These are phyloP conservation scores for Coemansia sp. DNA, from an alignment of 192 early-diverging fungal species.

Conservation along the genomic window DNA sequence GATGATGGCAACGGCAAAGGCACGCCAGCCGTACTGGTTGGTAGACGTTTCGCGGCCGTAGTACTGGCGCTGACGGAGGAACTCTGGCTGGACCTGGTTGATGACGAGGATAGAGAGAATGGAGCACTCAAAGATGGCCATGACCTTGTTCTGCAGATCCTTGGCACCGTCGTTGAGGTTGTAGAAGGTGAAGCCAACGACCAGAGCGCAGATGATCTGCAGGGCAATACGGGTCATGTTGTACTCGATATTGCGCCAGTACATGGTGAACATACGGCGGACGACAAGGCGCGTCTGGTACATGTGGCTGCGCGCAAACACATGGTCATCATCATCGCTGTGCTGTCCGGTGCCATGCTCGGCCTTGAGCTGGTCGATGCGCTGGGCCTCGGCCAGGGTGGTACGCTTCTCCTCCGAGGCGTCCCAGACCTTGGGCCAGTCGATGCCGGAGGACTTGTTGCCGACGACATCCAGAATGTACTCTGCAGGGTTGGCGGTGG, in stretches of 20 bases:
- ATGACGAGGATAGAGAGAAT: constrained; percentile 61
- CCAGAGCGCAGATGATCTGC: constrained; percentile 56
- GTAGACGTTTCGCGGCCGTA: constrained; percentile 64
- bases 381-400: constrained; percentile 37
- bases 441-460: constrained; percentile 52
- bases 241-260: constrained; percentile 71
- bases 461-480: constrained; percentile 84
- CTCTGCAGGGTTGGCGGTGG: constrained; percentile 77
- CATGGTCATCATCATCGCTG: constrained; percentile 20
- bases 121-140: constrained; percentile 55
- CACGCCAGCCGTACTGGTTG: constrained; percentile 64
- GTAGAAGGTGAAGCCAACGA: constrained; percentile 72
- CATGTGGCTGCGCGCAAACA: constrained; percentile 34
- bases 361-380: constrained; percentile 39
- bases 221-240: constrained; percentile 65
- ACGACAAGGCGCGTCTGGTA: constrained; percentile 61
- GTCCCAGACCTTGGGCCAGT: constrained; percentile 59
- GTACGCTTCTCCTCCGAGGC: constrained; percentile 34
- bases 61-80: constrained; percentile 59
- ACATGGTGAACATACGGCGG: constrained; percentile 64
- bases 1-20: constrained; percentile 63
- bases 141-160: constrained; percentile 63
- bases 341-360: constrained; percentile 5
- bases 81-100: constrained; percentile 66
- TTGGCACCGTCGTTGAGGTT: constrained; percentile 56